These are phyloP conservation scores for Ustilago sp. DNA, from an alignment of 1,284 basidiomycete genomes.

Conservation along the genomic window DNA sequence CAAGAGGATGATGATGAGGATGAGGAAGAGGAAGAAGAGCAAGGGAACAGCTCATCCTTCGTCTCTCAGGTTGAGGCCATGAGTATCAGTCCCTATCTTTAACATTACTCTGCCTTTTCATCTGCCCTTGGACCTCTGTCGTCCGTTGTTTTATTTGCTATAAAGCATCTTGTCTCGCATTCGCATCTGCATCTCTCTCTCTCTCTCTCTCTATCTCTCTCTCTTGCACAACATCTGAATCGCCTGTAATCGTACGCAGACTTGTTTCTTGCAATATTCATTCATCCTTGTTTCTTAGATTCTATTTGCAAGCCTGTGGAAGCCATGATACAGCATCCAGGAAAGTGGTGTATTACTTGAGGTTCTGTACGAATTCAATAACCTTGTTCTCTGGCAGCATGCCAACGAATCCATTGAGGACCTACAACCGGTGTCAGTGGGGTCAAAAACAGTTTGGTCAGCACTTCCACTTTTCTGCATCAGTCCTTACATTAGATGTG, in stretches of 20 bases:
- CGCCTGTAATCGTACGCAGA: neutral
- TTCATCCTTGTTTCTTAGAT: conserved; percentile 1
- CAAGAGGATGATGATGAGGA: conserved; percentile 21
- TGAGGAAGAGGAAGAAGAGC: conserved; percentile 34
- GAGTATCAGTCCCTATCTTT: conserved; percentile 63
- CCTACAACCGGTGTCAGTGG: conserved; percentile 4
- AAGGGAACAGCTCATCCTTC: conserved; percentile 53
- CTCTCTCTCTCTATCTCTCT: neutral
- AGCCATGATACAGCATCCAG: neutral
- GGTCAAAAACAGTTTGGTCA: neutral
- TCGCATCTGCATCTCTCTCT: neutral
- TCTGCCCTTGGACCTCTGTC: neutral
- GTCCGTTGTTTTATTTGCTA: neutral
- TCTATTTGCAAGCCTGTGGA: neutral
- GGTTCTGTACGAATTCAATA: conserved; percentile 53
- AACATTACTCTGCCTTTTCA: neutral
- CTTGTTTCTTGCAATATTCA: conserved; percentile 6
- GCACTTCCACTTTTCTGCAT: neutral
- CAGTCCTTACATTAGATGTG: no score
- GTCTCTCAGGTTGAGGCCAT: conserved; percentile 65
- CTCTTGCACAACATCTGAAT: neutral
- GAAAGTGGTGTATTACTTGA: conserved; percentile 18
- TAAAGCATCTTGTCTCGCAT: neutral
- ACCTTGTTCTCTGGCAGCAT: conserved; percentile 57
- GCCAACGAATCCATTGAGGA: conserved; percentile 51